phyloP scores from a whole-genome alignment of 495 filamentous ascomycete genomes.

The Trichoderma gamsii region DNA sequence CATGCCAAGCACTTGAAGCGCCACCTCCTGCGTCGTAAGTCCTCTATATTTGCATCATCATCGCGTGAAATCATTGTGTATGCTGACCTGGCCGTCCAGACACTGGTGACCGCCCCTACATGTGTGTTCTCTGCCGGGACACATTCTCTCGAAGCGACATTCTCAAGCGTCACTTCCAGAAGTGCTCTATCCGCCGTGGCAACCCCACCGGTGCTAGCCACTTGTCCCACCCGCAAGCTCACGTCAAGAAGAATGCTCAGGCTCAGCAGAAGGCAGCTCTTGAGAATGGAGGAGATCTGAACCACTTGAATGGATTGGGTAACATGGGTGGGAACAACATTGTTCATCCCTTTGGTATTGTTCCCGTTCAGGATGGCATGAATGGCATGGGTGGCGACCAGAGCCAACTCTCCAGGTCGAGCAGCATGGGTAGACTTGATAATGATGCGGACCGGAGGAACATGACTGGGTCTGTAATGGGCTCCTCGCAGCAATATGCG shows the following conservation, averaged over 20 bases:
- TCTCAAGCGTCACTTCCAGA: slow-evolving; percentile 96
- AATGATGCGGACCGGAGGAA: slow-evolving; percentile 46
- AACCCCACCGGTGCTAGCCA: slow-evolving; percentile 91
- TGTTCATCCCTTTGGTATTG: slow-evolving; percentile 43
- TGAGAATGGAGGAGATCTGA: slow-evolving; percentile 41
- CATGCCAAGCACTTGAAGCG: slow-evolving; percentile 97
- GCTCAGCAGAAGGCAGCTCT: slow-evolving; percentile 45
- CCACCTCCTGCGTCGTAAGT: slow-evolving; percentile 91
- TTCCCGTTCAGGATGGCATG: slow-evolving; percentile 41
- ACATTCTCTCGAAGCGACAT: slow-evolving; percentile 99
- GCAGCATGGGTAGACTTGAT: slow-evolving; percentile 51
- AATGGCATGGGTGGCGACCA: slow-evolving; percentile 47
- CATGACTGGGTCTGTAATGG: slow-evolving; percentile 43
- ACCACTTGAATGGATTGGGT: slow-evolving; percentile 44
- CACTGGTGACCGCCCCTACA: slow-evolving; percentile 93
- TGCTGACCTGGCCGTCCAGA: slow-evolving; percentile 47
- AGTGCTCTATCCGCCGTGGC: slow-evolving; percentile 90
- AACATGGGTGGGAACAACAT: slow-evolving; percentile 30
- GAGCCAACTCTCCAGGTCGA: slow-evolving; percentile 51
- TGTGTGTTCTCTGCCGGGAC: slow-evolving; percentile 93
- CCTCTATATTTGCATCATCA: slow-evolving; percentile 19
- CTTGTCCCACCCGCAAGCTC: slow-evolving; percentile 82
- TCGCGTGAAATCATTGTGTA: slow-evolving; percentile 4
- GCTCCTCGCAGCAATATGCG: slow-evolving; percentile 41
- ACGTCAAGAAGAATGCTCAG: slow-evolving; percentile 66